phyloP scores from a whole-genome alignment of 305 asterid genomes.

The Nicotiana rustica region DNA sequence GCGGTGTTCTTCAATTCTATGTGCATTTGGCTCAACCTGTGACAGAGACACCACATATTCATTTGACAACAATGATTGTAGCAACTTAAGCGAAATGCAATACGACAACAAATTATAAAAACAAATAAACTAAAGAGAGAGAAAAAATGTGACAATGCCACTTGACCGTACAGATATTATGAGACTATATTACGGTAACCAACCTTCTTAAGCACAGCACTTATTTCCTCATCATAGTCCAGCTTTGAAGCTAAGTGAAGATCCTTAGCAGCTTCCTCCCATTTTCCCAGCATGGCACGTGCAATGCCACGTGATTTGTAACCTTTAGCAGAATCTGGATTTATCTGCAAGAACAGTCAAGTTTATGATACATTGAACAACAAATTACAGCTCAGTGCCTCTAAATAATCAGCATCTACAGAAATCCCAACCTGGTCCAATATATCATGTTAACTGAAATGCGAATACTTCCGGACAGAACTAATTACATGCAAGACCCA shows the following conservation, averaged over 20 bases:
- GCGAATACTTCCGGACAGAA: background rate
- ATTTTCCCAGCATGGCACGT: conserved; percentile 82
- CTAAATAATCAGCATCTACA: background rate
- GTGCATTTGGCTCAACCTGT: conserved; percentile 93
- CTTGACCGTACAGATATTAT: background rate
- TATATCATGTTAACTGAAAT: background rate
- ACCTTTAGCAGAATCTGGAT: conserved; percentile 98
- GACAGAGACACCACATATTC: conserved; percentile 22
- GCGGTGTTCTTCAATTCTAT: conserved; percentile 89
- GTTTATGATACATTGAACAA: background rate
- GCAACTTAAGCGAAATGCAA: background rate
- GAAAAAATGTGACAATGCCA: background rate
- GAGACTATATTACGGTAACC: background rate
- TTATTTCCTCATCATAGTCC: conserved; percentile 92
- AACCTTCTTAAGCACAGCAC: conserved; percentile 90
- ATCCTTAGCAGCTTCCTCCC: conserved; percentile 95
- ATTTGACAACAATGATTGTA: background rate
- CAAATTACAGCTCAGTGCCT: conserved; percentile 24
- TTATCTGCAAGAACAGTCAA: conserved; percentile 60
- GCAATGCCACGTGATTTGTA: conserved; percentile 98
- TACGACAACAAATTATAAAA: background rate
- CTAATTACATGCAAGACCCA: conserved; percentile 3
- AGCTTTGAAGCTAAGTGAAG: conserved; percentile 91
- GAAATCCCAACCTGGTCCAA: background rate
- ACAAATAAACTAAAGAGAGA: too few relatives aligned